Conservation (phyloP, 2,329 filamentous ascomycete species). For the Colletotrichum coccodes region DNA sequence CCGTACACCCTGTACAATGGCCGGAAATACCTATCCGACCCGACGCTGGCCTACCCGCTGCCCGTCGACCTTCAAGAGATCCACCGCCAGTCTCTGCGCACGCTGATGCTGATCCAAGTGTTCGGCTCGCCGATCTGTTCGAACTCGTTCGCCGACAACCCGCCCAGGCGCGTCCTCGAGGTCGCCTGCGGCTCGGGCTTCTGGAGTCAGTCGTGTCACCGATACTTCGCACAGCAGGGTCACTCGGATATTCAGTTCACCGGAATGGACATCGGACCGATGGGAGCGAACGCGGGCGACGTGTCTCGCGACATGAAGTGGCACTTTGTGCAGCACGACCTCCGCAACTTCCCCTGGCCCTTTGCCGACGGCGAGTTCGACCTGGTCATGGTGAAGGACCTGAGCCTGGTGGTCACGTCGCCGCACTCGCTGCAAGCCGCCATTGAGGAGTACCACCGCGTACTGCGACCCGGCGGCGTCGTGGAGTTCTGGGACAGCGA, state of each 20-base stretch:
- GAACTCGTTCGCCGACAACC: conserved; percentile 67
- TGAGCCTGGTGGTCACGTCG: conserved; percentile 73
- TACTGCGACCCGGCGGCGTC: conserved; percentile 81
- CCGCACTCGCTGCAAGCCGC: conserved; percentile 61
- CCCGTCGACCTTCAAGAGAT: conserved; percentile 89
- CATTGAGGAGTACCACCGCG: conserved; percentile 79
- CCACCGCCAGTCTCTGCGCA: conserved; percentile 87
- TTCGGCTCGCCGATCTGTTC: conserved; percentile 81
- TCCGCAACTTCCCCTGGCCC: conserved; percentile 79
- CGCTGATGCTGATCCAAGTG: conserved; percentile 82
- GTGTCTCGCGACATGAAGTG: conserved; percentile 80
- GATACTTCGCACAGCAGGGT: conserved; percentile 77
- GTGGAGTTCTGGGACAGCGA: conserved; percentile 93
- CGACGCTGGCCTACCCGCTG: conserved; percentile 79
- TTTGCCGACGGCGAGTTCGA: conserved; percentile 86
- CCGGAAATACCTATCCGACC: conserved; percentile 83
- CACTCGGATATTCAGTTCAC: conserved; percentile 79
- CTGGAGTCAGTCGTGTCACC: conserved; percentile 90
- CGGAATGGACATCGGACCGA: conserved; percentile 82
- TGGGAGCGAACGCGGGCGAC: conserved; percentile 60
- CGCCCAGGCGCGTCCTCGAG: conserved; percentile 84
- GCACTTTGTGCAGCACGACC: conserved; percentile 89
- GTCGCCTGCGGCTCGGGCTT: conserved; percentile 88
- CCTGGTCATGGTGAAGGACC: conserved; percentile 88
- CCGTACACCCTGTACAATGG: conserved; percentile 81